Evolutionary conservation across 202 grass and related monocot genomes (phyloP).

Genomic region (Schoenoplectus triqueter): DNA sequence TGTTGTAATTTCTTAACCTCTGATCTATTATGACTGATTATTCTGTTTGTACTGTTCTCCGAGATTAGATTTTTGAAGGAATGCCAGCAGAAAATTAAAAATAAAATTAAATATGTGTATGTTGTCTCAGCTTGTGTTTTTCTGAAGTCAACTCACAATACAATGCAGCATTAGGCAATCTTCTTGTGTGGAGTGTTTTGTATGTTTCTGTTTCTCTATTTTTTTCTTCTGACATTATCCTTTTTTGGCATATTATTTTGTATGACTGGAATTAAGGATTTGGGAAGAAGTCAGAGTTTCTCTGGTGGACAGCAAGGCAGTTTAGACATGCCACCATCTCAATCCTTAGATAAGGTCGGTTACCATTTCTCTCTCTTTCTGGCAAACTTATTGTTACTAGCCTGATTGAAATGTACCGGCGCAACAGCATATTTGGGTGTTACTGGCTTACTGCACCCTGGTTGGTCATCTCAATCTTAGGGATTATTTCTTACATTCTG

Average conservation of each 20-base stretch:
- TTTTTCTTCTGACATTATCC: slow-evolving; percentile 2
- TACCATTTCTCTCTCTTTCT: neutral
- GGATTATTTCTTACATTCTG: neutral
- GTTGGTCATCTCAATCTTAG: neutral
- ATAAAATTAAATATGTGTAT: neutral
- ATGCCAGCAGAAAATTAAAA: neutral
- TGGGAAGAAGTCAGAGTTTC: slow-evolving; percentile 58
- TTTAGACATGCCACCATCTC: slow-evolving; percentile 43
- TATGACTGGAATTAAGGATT: slow-evolving; percentile 51
- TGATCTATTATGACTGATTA: neutral
- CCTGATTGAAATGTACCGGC: neutral
- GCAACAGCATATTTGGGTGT: slow-evolving; percentile 19
- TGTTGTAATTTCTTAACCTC: slow-evolving; percentile 50
- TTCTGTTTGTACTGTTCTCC: neutral
- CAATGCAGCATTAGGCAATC: neutral
- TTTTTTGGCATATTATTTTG: slow-evolving; percentile 15
- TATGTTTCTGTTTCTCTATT: slow-evolving; percentile 23
- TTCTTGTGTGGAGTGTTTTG: slow-evolving; percentile 17
- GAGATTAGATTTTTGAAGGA: neutral
- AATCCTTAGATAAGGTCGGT: slow-evolving; percentile 66
- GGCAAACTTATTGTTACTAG: slow-evolving; percentile 7
- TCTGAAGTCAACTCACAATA: neutral
- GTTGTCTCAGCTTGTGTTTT: neutral
- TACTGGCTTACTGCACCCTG: neutral
- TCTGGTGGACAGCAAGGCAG: slow-evolving; percentile 46